phyloP scores from a whole-genome alignment of 352 stramenopile species.

The Phytophthora melonis region DNA sequence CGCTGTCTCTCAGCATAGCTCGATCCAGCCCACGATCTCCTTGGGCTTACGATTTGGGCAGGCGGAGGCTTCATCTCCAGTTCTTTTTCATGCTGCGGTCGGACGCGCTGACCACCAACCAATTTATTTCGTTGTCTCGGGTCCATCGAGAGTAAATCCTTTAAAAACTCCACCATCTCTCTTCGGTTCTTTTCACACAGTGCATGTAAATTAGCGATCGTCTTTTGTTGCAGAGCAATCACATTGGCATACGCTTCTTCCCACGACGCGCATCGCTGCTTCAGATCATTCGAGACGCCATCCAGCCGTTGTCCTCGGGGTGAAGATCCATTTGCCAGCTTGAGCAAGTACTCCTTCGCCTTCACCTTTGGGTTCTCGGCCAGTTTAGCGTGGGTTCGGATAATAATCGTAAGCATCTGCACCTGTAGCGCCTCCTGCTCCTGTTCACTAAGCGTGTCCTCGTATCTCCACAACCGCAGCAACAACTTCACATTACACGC shows the following conservation, averaged over 20 bases:
- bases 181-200: slow-evolving; percentile 61
- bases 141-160: slow-evolving; percentile 62
- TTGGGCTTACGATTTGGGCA: slow-evolving; percentile 1
- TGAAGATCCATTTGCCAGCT: slow-evolving; percentile 49
- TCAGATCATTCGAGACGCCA: slow-evolving; percentile 38
- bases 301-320: slow-evolving; percentile 17
- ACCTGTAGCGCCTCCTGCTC: slow-evolving; percentile 54
- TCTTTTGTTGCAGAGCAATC: slow-evolving; percentile 80
- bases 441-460: slow-evolving; percentile 41
- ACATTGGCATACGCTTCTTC: slow-evolving; percentile 83
- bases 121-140: slow-evolving; percentile 39
- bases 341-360: slow-evolving; percentile 75
- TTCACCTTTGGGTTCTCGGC: slow-evolving; percentile 66
- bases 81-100: slow-evolving; percentile 1
- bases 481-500: slow-evolving; percentile 54
- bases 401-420: slow-evolving; percentile 76
- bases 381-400: slow-evolving; percentile 64
- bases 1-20: slow-evolving; percentile 8
- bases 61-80: slow-evolving; percentile 20
- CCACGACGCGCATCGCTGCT: slow-evolving; percentile 54
- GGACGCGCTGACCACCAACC: slow-evolving; percentile 8
- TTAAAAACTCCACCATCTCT: slow-evolving; percentile 60
- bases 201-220: slow-evolving; percentile 62
- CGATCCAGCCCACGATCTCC: slow-evolving; percentile 17
- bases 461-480: slow-evolving; percentile 57